phyloP scores from a whole-genome alignment of 169 alveolate genomes.

The Eimeria tenella region DNA sequence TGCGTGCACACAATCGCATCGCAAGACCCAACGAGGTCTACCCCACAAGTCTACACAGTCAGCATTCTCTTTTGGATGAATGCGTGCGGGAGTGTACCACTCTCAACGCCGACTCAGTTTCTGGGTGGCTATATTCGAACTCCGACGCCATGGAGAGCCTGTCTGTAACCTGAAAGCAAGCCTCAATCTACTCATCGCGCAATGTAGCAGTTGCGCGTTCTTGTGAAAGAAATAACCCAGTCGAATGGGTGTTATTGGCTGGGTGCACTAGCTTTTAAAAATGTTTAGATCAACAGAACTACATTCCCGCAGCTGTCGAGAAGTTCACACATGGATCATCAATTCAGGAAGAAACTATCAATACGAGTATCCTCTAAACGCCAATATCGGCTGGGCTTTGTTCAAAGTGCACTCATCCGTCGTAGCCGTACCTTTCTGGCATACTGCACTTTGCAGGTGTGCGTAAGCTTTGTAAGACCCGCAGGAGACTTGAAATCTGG shows the following conservation, averaged over 20 bases:
- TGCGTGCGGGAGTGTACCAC: conserved; percentile 47
- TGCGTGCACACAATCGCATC: neutral
- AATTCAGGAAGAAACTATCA: no score
- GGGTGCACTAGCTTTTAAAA: neutral
- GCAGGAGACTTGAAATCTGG: conserved; percentile 86
- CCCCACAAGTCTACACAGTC: neutral
- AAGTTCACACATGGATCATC: no score
- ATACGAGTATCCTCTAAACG: no score
- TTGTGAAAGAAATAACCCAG: neutral
- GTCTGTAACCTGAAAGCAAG: conserved; percentile 84
- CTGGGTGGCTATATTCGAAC: conserved; percentile 88
- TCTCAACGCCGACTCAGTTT: conserved; percentile 87
- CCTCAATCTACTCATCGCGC: neutral
- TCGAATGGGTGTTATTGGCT: neutral
- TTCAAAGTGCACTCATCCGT: no score
- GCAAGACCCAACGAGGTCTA: neutral
- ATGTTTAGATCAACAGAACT: no score
- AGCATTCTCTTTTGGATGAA: neutral
- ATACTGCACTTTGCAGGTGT: conserved; percentile 76
- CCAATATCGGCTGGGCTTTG: no score
- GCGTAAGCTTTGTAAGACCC: conserved; percentile 69
- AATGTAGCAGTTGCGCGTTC: neutral
- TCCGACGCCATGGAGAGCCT: conserved; percentile 94
- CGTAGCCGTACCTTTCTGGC: conserved; percentile 58
- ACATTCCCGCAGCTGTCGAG: conserved; percentile 3